Base-by-base conservation (phyloP, 169 alveolate species). In the Plasmodium cynomolgi region DNA sequence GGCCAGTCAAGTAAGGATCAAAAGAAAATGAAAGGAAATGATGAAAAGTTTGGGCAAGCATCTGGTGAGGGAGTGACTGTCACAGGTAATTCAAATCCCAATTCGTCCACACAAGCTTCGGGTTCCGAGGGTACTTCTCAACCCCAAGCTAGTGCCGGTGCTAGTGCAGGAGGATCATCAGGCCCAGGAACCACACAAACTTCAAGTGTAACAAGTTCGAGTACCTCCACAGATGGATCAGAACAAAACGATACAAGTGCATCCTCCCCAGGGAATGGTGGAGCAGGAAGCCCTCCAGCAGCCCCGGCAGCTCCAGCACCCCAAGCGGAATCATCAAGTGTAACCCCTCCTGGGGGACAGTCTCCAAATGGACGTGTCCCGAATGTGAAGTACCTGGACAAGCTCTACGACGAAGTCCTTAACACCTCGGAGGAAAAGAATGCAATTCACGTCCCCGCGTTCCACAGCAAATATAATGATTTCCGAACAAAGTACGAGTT, bases 321-420 rank as follows among this genome's bases (percentile, higher is more conserved):
- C n/a, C 71, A 3, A 79, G 73, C 44, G 44, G 13, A 7, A n/a
- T 17, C 37, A 39, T n/a, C 3, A 80, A 6, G 6, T 33, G 1
- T 0, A 47, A 5, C 1, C 56, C 20, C 17, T 4, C 39, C 86
- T 2, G 8, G 5, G 4, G 73, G n/a, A 39, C 37, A 39, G 3
- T 5, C 74, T 4, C 0, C 74, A 7, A n/a, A 13, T 5, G 47
- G 17, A 79, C 23, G 3, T 20, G 31, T 4, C n/a, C 50, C 23
- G 17, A n/a, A 79, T 1, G 84, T 83, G 15, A 29, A 58, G 39
- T 83, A 83, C 26, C 71, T 83, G 23, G 91, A 83, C 56, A 83
- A 83, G 31, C 56, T 62, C 0, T 83, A 54, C 71, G 81, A 83
- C 39, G 91, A 83, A 2, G 11, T 54, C 1, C 91, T 83, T 83